These are phyloP conservation scores for Leccinum uliginosum DNA, from an alignment of 768 basidiomycete species.

Conservation along the genomic window DNA sequence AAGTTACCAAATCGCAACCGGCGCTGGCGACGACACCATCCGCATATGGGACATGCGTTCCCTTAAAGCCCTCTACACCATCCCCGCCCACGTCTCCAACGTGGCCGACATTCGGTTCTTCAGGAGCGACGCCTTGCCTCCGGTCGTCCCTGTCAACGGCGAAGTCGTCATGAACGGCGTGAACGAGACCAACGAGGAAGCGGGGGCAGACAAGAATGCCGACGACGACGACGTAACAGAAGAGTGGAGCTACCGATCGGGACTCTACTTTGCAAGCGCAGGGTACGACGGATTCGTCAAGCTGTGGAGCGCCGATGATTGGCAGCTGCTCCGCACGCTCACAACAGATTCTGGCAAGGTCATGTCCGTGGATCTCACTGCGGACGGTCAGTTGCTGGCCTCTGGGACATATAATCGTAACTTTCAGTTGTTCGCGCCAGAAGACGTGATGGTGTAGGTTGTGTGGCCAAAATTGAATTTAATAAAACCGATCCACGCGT, in stretches of 20 bases:
- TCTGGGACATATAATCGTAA: slow-evolving; percentile 92
- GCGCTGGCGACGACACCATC: slow-evolving; percentile 95
- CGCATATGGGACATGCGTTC: slow-evolving; percentile 98
- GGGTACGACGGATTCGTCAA: slow-evolving; percentile 96
- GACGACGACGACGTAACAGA: slow-evolving; percentile 33
- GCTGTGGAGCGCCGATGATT: slow-evolving; percentile 97
- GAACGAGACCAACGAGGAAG: slow-evolving; percentile 32
- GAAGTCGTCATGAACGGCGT: slow-evolving; percentile 50
- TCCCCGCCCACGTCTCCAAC: slow-evolving; percentile 93
- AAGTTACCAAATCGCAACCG: slow-evolving; percentile 96
- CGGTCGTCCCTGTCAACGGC: slow-evolving; percentile 38
- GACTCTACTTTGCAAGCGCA: slow-evolving; percentile 87
- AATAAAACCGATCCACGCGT: slow-evolving; percentile 24
- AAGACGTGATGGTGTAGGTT: slow-evolving; percentile 42
- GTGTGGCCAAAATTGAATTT: slow-evolving; percentile 16
- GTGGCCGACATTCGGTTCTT: slow-evolving; percentile 96
- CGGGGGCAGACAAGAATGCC: slow-evolving; percentile 24
- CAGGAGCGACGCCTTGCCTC: slow-evolving; percentile 52
- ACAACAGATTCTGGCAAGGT: slow-evolving; percentile 97
- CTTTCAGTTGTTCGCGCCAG: slow-evolving; percentile 89
- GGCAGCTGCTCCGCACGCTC: slow-evolving; percentile 85
- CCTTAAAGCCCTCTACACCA: slow-evolving; percentile 88
- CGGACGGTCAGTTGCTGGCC: slow-evolving; percentile 78
- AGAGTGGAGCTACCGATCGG: slow-evolving; percentile 79
- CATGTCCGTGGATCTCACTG: slow-evolving; percentile 92